Evolutionary conservation across 164 flowering plant genomes (phyloP).

Genomic region (Echeveria elegans): DNA sequence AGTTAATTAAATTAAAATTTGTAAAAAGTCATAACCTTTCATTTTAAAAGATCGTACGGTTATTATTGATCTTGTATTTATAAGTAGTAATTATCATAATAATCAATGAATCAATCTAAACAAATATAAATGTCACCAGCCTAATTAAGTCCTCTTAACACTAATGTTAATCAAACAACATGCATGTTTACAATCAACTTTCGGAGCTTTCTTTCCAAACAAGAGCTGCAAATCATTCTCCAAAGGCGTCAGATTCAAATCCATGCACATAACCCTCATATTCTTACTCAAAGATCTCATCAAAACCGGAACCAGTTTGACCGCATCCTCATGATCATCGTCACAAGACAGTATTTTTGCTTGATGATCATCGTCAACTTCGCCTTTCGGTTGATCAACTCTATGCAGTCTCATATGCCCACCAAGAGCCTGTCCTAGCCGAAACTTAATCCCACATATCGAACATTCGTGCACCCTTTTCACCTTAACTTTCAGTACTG

Average conservation of each 20-base stretch:
- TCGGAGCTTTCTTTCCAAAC: slow-evolving; percentile 28
- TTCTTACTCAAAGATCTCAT: slow-evolving; percentile 27
- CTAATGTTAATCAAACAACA: no score
- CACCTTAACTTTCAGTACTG: background rate
- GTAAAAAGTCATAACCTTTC: no score
- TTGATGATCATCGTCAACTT: background rate
- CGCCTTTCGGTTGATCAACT: background rate
- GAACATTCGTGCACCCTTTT: slow-evolving; percentile 38
- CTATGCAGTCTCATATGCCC: slow-evolving; percentile 63
- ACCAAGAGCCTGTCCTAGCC: slow-evolving; percentile 52
- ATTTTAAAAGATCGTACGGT: no score
- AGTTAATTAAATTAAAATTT: no score
- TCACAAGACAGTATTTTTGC: no score
- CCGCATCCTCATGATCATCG: background rate
- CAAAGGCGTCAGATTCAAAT: slow-evolving; percentile 42
- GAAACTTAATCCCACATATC: slow-evolving; percentile 40
- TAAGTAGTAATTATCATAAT: no score
- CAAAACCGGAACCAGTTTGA: slow-evolving; percentile 15
- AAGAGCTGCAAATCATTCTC: slow-evolving; percentile 37
- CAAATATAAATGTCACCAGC: background rate
- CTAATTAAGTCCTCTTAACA: background rate
- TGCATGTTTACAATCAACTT: slow-evolving; percentile 8
- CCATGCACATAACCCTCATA: slow-evolving; percentile 31
- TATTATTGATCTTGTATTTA: no score
- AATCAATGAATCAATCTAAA: background rate